Base-by-base conservation (phyloP, 495 filamentous ascomycete genomes). In the Paragyromitra xinjiangensis region DNA sequence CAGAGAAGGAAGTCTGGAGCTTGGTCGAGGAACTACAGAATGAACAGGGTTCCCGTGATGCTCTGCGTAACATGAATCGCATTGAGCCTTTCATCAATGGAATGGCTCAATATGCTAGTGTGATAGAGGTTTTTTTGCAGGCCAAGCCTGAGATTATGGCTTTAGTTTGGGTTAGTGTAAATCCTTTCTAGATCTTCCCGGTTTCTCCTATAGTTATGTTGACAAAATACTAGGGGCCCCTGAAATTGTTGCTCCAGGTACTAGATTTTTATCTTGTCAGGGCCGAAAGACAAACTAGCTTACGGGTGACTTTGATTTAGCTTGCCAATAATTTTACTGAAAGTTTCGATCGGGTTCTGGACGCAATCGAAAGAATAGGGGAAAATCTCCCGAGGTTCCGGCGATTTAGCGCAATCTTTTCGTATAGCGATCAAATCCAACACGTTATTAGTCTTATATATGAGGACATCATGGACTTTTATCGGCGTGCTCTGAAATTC, bases 51-150 rank as follows among this genome's bases (percentile, higher is more conserved):
- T 70, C 66, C 11, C 65, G 73, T 22, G 34, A 22, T 5, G 53
- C 42, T 6, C 37, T 83, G 34, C 72, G 77, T 6, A 83, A 85
- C 51, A 65, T 85, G 72, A 69, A 48, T 8, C 83, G 82, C 6
- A 76, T 85, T 37, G 63, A 78, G 42, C 78, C 81, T 0, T 85
- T 84, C 40, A 55, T 85, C 29, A 63, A 72, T 8, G 73, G 64
- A 6, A 53, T 84, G 24, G 50, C 76, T 29, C 77, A 83, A 45
- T 85, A 85, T 59, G 68, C 79, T 6, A 73, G 71, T 58, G 80
- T 83, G 1, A 78, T 84, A 50, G 84, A 85, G 66, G 79, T 83
- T 7, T 80, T 84, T 48, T 69, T 85, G 22, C 80, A 79, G 40
- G 67, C 40, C 0, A 82, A 82, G 50, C 73, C 83, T n/a, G 76